These are phyloP conservation scores for Colletotrichum agaves DNA, from an alignment of 2,329 filamentous ascomycete genomes.

Conservation along the genomic window DNA sequence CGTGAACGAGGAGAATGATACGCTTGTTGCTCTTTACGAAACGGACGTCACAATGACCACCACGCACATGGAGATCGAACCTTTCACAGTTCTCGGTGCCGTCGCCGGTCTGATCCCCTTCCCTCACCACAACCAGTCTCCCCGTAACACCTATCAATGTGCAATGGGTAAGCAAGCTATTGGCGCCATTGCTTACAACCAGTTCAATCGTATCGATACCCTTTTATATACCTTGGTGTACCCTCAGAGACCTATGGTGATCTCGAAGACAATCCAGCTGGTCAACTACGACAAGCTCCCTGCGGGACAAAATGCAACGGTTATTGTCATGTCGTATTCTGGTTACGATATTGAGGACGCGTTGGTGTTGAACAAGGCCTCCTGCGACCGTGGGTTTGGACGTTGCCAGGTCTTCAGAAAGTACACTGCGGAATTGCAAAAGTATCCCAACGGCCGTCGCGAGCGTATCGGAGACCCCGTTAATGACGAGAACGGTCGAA, in stretches of 20 bases:
- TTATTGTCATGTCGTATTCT: slow-evolving; percentile 99
- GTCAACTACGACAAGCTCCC: slow-evolving; percentile 98
- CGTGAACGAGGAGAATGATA: slow-evolving; percentile 98
- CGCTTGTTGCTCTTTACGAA: slow-evolving; percentile 91
- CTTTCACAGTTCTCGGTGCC: slow-evolving; percentile 94
- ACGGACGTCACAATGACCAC: slow-evolving; percentile 83
- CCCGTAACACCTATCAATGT: slow-evolving; percentile 98
- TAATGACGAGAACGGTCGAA: slow-evolving; percentile 67
- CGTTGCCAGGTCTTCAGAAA: slow-evolving; percentile 99
- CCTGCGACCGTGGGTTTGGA: slow-evolving; percentile 93
- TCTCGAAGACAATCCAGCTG: slow-evolving; percentile 94
- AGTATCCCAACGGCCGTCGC: slow-evolving; percentile 83
- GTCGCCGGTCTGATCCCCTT: slow-evolving; percentile 97
- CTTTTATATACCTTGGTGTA: slow-evolving; percentile 97
- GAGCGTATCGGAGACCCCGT: slow-evolving; percentile 72
- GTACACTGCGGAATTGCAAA: slow-evolving; percentile 85
- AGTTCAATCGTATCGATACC: slow-evolving; percentile 96
- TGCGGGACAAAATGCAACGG: slow-evolving; percentile 95
- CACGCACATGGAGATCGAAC: slow-evolving; percentile 97
- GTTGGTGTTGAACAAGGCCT: slow-evolving; percentile 95
- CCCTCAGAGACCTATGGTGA: slow-evolving; percentile 96
- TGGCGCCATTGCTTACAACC: slow-evolving; percentile 96
- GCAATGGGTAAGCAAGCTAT: slow-evolving; percentile 99
- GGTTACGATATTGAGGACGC: slow-evolving; percentile 99
- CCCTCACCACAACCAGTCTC: slow-evolving; percentile 98